These are phyloP conservation scores for Niebla homalea DNA, from an alignment of 495 filamentous ascomycete species.

Conservation along the genomic window DNA sequence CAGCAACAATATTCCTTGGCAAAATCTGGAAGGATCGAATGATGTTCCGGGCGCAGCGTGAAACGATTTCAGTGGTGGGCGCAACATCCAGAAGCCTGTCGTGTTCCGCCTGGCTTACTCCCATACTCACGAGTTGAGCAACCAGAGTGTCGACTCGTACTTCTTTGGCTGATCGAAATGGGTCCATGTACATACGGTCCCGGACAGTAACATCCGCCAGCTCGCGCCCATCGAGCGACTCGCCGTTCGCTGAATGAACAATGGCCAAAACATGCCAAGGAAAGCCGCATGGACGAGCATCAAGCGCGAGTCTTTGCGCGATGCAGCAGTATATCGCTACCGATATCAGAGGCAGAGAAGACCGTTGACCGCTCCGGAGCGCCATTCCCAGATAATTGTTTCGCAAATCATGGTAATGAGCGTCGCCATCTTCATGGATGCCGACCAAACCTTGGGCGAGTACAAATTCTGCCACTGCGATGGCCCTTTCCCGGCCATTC, in stretches of 20 bases:
- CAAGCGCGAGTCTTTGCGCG: conserved; percentile 51
- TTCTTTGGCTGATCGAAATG: conserved; percentile 59
- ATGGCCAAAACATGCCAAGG: conserved; percentile 70
- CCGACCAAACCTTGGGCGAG: conserved; percentile 53
- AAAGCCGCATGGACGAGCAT: conserved; percentile 60
- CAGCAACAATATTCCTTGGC: conserved; percentile 15
- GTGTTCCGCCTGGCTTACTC: conserved; percentile 39
- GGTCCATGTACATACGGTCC: conserved; percentile 67
- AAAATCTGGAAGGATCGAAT: conserved; percentile 40
- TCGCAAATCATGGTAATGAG: conserved; percentile 60
- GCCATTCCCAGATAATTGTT: conserved; percentile 76
- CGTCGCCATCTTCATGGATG: conserved; percentile 40
- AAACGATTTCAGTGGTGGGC: conserved; percentile 48
- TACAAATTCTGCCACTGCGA: conserved; percentile 53
- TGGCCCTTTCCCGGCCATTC: conserved; percentile 50
- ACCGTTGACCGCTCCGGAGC: conserved; percentile 44
- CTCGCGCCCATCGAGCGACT: conserved; percentile 51
- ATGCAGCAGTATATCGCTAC: conserved; percentile 58
- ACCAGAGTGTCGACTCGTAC: conserved; percentile 44
- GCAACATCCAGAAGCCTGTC: conserved; percentile 46
- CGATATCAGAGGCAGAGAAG: conserved; percentile 67
- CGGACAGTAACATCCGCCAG: conserved; percentile 27
- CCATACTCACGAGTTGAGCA: conserved; percentile 47
- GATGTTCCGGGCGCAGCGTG: conserved; percentile 73
- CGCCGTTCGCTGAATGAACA: conserved; percentile 42